A percentile compares a stretch with the other conserved stretches of the same genome.
Conservation (phyloP, 75 land plant genomes). For the Sequoiadendron giganteum region DNA sequence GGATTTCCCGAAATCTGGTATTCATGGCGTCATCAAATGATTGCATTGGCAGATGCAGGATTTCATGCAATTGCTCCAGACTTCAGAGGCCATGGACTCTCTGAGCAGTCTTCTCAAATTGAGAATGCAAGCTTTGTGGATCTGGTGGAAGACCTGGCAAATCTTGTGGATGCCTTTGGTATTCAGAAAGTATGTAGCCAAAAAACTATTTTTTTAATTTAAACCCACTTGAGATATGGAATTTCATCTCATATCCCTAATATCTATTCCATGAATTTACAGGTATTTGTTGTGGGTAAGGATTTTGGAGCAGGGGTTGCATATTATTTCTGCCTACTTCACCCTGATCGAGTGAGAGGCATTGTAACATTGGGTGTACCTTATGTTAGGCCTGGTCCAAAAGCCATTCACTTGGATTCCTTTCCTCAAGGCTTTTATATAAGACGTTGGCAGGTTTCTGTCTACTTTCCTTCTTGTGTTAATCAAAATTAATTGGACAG, state of each 20-base stretch:
- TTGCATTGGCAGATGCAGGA: constrained; percentile 63
- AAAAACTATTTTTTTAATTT: neutral
- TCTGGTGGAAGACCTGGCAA: constrained; percentile 59
- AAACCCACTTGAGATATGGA: neutral
- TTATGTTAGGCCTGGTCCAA: constrained; percentile 14
- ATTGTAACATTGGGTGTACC: constrained; percentile 53
- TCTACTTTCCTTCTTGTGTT: neutral
- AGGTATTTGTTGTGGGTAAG: constrained; percentile 61
- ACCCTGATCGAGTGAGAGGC: constrained; percentile 51
- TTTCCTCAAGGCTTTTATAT: constrained; percentile 59
- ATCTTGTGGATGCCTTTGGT: constrained; percentile 47
- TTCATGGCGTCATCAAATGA: constrained; percentile 79
- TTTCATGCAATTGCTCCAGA: constrained; percentile 65
- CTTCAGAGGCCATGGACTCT: constrained; percentile 64
- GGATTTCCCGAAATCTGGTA: constrained; percentile 87
- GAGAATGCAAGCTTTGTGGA: constrained; percentile 42
- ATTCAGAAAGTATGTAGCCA: constrained; percentile 38
- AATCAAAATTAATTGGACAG: neutral
- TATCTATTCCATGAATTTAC: neutral
- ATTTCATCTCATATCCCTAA: neutral
- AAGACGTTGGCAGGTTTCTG: constrained; percentile 38
- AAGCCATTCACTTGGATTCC: neutral
- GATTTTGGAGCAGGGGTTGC: constrained; percentile 50
- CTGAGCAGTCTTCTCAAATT: constrained; percentile 42
- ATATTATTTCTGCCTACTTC: constrained; percentile 21